A percentile compares a stretch with the other conserved stretches of the same genome.
phyloP scores from a whole-genome alignment of 176 grass and related monocot genomes.

The Phoenix roebelenii region DNA sequence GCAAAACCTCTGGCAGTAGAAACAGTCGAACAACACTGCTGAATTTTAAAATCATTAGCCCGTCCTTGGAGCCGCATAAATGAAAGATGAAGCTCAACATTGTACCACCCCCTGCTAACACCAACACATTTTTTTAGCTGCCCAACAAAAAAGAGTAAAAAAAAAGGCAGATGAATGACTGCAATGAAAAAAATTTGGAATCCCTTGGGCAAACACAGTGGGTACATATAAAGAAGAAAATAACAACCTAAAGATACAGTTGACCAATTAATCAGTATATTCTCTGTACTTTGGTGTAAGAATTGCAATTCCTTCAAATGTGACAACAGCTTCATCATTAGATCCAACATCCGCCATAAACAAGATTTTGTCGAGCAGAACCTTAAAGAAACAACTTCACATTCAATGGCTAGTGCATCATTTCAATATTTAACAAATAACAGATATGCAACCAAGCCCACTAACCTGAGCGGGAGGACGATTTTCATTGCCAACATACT shows the following conservation, averaged over 20 bases:
- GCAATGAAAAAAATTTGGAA: too few relatives aligned
- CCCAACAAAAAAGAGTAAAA: too few relatives aligned
- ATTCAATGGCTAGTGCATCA: too few relatives aligned
- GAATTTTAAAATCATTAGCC: conserved; percentile 99
- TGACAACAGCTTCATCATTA: conserved; percentile 65
- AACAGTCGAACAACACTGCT: conserved; percentile 89
- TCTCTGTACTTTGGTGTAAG: conserved; percentile 70
- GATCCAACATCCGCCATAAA: conserved; percentile 50
- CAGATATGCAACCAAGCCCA: neutral
- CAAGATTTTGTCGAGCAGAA: conserved; percentile 58
- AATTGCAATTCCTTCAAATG: conserved; percentile 91
- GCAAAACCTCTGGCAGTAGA: too few relatives aligned
- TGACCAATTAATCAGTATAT: neutral
- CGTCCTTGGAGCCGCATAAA: conserved; percentile 90
- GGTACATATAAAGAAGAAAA: too few relatives aligned
- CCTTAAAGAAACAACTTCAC: conserved; percentile 31
- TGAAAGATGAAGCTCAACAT: conserved; percentile 73
- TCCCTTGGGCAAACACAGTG: too few relatives aligned
- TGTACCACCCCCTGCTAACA: conserved; percentile 61
- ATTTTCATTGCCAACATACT: conserved; percentile 28
- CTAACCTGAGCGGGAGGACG: conserved; percentile 69
- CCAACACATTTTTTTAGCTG: neutral
- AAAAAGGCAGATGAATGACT: too few relatives aligned
- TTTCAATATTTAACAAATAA: too few relatives aligned
- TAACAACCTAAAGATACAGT: too few relatives aligned